Percentiles rank a stretch among this genome's conserved stretches.
Conservation (phyloP, 495 filamentous ascomycete genomes). For the Aspergillus ostianus region DNA sequence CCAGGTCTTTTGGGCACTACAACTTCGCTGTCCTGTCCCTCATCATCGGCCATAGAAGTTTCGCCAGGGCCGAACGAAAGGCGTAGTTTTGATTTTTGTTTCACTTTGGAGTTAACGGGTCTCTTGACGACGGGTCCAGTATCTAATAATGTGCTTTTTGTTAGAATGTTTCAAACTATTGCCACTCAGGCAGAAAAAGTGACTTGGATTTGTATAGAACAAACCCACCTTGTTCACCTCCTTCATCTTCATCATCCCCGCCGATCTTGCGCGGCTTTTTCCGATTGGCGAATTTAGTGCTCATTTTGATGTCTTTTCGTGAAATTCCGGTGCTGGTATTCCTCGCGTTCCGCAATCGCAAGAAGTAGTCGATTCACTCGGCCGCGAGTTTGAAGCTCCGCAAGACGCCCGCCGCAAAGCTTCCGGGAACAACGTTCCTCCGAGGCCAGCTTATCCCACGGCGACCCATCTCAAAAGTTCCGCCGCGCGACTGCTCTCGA, state of each 20-base stretch:
- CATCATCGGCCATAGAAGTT: conserved; percentile 52
- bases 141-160: conserved; percentile 21
- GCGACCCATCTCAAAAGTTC: conserved; percentile 29
- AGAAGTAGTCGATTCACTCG: background rate
- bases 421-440: conserved; percentile 37
- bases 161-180: background rate
- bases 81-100: conserved; percentile 61
- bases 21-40: conserved; percentile 54
- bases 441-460: conserved; percentile 33
- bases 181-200: background rate
- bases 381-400: background rate
- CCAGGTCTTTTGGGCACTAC: conserved; percentile 68
- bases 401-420: conserved; percentile 7
- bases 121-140: conserved; percentile 41
- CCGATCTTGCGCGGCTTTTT: conserved; percentile 75
- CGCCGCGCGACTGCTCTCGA: conserved; percentile 18
- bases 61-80: conserved; percentile 73
- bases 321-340: background rate
- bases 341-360: background rate
- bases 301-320: conserved; percentile 42
- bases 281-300: conserved; percentile 63
- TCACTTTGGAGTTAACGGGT: conserved; percentile 52
- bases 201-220: background rate
- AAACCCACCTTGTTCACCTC: conserved; percentile 33
- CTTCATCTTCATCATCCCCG: conserved; percentile 62